These are phyloP conservation scores for Oryza glaberrima DNA, from an alignment of 176 grass and related monocot species.

Conservation along the genomic window DNA sequence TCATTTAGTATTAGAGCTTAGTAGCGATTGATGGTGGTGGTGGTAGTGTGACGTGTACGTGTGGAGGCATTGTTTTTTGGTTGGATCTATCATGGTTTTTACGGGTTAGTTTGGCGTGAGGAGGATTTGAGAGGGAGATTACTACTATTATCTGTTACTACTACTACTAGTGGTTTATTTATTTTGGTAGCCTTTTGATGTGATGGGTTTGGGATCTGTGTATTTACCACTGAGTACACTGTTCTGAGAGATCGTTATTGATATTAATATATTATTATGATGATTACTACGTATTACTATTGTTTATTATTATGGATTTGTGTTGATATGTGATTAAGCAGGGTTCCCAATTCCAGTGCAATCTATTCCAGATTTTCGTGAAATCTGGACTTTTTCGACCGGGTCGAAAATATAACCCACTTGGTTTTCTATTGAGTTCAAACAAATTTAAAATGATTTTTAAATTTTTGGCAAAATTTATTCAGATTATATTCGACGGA, in stretches of 20 bases:
- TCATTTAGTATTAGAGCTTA: background rate
- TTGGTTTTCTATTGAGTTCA: too few species aligned
- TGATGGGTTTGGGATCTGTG: background rate
- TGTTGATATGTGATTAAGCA: too few species aligned
- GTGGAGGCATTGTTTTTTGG: constrained; percentile 14
- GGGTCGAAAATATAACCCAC: too few species aligned
- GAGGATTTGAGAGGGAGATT: constrained; percentile 1
- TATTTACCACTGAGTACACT: background rate
- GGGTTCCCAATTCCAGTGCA: too few species aligned
- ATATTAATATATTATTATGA: background rate
- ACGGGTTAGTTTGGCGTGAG: background rate
- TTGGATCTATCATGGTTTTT: constrained; percentile 3
- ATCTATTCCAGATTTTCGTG: too few species aligned
- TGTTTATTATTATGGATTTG: background rate
- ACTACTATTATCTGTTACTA: background rate
- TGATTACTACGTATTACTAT: background rate
- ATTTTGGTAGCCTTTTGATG: background rate
- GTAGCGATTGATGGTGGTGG: background rate
- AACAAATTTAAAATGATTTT: too few species aligned
- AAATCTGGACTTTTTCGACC: too few species aligned
- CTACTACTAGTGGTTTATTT: background rate
- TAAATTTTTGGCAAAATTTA: too few species aligned
- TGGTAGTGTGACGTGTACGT: background rate
- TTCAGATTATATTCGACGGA: too few species aligned
- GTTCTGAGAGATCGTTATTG: constrained; percentile 8